phyloP scores from a whole-genome alignment of 148 eudicot genomes.

The Suaeda aralocaspica region DNA sequence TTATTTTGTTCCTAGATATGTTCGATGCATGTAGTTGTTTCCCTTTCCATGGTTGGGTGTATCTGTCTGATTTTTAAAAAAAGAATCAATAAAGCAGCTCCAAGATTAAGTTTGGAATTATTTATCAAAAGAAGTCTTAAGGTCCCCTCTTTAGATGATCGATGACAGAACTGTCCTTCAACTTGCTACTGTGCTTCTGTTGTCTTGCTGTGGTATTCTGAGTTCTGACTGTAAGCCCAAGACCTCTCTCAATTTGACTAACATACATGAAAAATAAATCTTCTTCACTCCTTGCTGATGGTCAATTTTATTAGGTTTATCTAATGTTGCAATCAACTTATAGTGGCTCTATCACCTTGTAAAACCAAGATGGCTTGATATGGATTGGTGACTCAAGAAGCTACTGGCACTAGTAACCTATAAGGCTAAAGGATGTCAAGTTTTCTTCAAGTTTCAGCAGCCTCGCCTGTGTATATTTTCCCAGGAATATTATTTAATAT shows the following conservation, averaged over 20 bases:
- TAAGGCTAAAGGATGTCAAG: no score
- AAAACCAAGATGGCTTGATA: not conserved
- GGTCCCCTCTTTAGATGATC: no score
- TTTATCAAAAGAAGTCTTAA: not conserved
- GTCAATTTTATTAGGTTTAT: no score
- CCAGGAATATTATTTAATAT: not conserved
- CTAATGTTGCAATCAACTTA: not conserved
- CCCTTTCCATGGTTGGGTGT: no score
- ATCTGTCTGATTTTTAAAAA: no score
- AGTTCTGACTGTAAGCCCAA: not conserved
- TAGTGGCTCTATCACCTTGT: not conserved
- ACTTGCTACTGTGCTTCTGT: not conserved
- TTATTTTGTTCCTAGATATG: no score
- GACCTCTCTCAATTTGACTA: not conserved
- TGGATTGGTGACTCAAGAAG: not conserved
- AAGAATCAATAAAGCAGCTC: no score
- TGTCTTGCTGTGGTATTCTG: no score
- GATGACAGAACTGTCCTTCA: not conserved
- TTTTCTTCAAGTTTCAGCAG: no score
- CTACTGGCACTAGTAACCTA: no score
- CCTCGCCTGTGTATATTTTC: no score
- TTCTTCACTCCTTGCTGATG: not conserved
- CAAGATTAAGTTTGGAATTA: not conserved
- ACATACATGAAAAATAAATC: not conserved
- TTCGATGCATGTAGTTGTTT: no score